Evolutionary conservation across 139 green algal species (phyloP).

Genomic region (Chlamydomonas urium): DNA sequence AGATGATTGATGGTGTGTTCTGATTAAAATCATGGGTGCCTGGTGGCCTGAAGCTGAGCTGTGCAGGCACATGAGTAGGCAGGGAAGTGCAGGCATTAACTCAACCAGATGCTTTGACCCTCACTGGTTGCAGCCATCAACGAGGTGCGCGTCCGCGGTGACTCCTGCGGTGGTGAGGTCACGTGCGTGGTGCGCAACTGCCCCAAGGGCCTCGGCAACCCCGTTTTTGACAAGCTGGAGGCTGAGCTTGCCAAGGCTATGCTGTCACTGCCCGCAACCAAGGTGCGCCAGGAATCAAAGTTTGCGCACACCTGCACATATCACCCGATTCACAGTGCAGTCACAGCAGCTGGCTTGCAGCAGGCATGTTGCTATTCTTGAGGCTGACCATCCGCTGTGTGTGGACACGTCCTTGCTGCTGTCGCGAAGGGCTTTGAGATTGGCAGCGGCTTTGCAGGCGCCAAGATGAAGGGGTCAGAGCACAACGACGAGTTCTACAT

Average conservation of each 20-base stretch:
- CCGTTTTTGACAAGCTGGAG: slow-evolving; percentile 99
- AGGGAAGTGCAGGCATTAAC: no score
- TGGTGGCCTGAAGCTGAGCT: no score
- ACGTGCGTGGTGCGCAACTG: slow-evolving; percentile 93
- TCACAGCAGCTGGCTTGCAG: no score
- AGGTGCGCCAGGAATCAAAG: slow-evolving; percentile 42
- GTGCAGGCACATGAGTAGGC: no score
- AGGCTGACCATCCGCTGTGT: neutral
- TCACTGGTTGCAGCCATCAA: slow-evolving; percentile 79
- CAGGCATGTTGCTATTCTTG: no score
- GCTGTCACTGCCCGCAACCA: slow-evolving; percentile 93
- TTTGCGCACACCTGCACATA: neutral
- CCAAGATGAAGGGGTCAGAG: slow-evolving; percentile 78
- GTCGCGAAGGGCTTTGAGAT: slow-evolving; percentile 95
- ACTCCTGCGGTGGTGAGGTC: slow-evolving; percentile 95
- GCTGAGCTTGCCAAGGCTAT: slow-evolving; percentile 95
- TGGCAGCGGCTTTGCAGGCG: slow-evolving; percentile 86
- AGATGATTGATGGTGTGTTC: slow-evolving; percentile 87
- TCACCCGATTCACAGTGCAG: neutral
- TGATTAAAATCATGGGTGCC: no score
- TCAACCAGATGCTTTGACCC: no score
- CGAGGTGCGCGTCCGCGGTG: slow-evolving; percentile 79
- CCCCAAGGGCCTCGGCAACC: slow-evolving; percentile 73
- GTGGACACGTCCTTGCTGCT: no score
- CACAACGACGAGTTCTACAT: slow-evolving; percentile 98